phyloP scores from a whole-genome alignment of 352 stramenopile genomes.

The Aphanomyces astaci region DNA sequence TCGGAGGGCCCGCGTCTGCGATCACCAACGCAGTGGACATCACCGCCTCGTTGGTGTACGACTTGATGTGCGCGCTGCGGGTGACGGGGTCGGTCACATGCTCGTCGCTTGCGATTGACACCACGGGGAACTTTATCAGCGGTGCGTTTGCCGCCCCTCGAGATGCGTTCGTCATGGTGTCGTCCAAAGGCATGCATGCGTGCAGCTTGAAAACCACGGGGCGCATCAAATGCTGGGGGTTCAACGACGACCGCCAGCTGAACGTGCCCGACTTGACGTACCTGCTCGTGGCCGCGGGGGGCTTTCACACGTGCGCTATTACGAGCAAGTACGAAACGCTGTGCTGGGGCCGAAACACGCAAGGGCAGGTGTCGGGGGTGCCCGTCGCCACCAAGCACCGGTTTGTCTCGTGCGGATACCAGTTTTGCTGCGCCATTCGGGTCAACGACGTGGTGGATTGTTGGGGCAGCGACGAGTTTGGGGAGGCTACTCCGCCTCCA shows the following conservation, averaged over 20 bases:
- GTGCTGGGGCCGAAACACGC: constrained; percentile 17
- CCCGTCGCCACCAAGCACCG: constrained; percentile 2
- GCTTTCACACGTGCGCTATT: constrained; percentile 20
- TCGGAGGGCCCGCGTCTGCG: background rate
- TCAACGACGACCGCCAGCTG: background rate
- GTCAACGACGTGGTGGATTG: constrained; percentile 10
- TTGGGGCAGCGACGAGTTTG: constrained; percentile 14
- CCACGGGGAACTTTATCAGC: background rate
- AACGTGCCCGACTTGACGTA: background rate
- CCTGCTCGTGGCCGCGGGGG: constrained; percentile 8
- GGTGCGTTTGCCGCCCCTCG: background rate
- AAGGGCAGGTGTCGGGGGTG: constrained; percentile 1
- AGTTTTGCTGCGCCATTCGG: constrained; percentile 9
- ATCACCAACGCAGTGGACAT: background rate
- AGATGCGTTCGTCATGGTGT: background rate
- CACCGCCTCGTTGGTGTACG: background rate
- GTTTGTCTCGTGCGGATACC: constrained; percentile 14
- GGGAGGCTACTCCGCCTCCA: background rate
- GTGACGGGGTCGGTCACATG: background rate
- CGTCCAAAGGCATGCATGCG: constrained; percentile 11
- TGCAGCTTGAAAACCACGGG: constrained; percentile 7
- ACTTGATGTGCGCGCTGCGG: background rate
- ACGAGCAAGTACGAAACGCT: constrained; percentile 10
- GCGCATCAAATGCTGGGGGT: constrained; percentile 21
- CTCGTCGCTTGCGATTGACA: background rate